Evolutionary conservation across 2,329 filamentous ascomycete genomes (phyloP).

Genomic region (Dryadomyces quercivorus): DNA sequence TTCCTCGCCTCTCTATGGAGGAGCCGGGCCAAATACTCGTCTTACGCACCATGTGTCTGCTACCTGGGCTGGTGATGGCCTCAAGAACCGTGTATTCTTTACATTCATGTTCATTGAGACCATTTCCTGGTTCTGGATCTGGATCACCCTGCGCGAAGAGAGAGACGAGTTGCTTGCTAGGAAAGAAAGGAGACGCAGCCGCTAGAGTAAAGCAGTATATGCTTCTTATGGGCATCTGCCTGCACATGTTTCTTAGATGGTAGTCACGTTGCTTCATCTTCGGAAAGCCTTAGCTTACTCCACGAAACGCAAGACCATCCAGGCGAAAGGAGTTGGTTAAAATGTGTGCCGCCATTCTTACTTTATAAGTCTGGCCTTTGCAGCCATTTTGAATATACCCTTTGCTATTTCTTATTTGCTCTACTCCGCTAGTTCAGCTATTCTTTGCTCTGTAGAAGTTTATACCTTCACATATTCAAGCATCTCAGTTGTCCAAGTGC

Average conservation of each 20-base stretch:
- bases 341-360: neutral
- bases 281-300: too few relatives aligned
- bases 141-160: conserved; percentile 59
- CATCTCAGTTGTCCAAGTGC: neutral
- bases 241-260: neutral
- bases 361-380: neutral
- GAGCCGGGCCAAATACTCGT: conserved; percentile 17
- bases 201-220: neutral
- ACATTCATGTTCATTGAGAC: conserved; percentile 76
- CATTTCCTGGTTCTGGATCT: conserved; percentile 78
- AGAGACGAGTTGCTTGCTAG: conserved; percentile 26
- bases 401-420: neutral
- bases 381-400: conserved; percentile 1
- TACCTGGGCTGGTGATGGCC: conserved; percentile 46
- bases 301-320: too few relatives aligned
- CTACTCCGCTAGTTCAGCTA: neutral
- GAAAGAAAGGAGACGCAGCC: conserved; percentile 21
- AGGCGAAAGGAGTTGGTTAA: neutral
- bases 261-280: too few relatives aligned
- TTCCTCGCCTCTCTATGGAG: conserved; percentile 36
- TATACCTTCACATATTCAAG: neutral
- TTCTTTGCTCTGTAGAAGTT: too few relatives aligned
- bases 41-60: conserved; percentile 25
- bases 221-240: too few relatives aligned
- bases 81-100: conserved; percentile 80